phyloP scores from a whole-genome alignment of 2,329 filamentous ascomycete species.

The Hypomyces perniciosus region DNA sequence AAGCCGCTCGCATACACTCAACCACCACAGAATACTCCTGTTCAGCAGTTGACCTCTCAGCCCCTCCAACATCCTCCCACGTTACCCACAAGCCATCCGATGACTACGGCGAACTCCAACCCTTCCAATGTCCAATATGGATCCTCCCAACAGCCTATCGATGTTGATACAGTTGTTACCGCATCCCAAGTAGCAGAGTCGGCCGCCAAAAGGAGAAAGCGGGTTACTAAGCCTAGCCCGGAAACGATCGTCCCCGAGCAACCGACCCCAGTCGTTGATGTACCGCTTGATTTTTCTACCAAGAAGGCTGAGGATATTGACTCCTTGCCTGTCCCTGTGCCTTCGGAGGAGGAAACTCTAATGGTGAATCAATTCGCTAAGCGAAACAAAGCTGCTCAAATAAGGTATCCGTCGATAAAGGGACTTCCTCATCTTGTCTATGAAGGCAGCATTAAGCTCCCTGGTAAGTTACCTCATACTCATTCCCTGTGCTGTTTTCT shows the following conservation, averaged over 20 bases:
- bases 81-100: slow-evolving; percentile 1
- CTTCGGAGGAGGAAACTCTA: slow-evolving; percentile 29
- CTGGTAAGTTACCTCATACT: slow-evolving; percentile 20
- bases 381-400: slow-evolving; percentile 31
- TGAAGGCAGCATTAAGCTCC: slow-evolving; percentile 35
- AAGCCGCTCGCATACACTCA: slow-evolving; percentile 19
- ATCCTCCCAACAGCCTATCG: slow-evolving; percentile 18
- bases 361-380: slow-evolving; percentile 34
- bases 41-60: slow-evolving; percentile 11
- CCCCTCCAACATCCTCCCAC: slow-evolving; percentile 12
- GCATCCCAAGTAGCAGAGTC: slow-evolving; percentile 22
- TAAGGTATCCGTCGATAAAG: slow-evolving; percentile 32
- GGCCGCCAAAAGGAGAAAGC: slow-evolving; percentile 34
- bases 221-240: slow-evolving; percentile 22
- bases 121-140: slow-evolving; percentile 15
- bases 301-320: slow-evolving; percentile 33
- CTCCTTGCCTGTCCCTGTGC: slow-evolving; percentile 24
- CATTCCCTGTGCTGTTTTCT: neutral
- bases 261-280: slow-evolving; percentile 20
- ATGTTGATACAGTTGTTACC: slow-evolving; percentile 17
- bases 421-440: slow-evolving; percentile 34
- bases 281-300: slow-evolving; percentile 21
- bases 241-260: slow-evolving; percentile 25
- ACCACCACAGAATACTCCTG: slow-evolving; percentile 10
- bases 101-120: neutral